Base-by-base conservation (phyloP, 495 filamentous ascomycete genomes). In the Corynascus novoguineensis region DNA sequence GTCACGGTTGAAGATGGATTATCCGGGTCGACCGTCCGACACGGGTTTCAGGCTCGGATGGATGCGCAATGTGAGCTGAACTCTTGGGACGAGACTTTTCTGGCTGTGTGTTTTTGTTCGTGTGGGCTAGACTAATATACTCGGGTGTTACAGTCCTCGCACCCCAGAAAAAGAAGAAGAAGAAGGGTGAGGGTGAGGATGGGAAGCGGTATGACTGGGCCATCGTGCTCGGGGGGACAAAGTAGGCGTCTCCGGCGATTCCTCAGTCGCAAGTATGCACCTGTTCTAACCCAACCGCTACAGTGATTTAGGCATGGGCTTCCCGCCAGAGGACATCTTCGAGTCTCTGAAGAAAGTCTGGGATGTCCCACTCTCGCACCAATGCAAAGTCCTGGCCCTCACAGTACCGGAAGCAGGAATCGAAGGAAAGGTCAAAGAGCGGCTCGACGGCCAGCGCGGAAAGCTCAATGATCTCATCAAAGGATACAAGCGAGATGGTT, bases 211-310 rank as follows among this genome's bases (percentile, higher is more conserved):
- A 60, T 52, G 73, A 78, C 63, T 78, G 75, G 75, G 70, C 69
- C 22, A 73, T 79, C 24, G 68, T 83, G 7, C 71, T 85, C 19
- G 83, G 81, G 9, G 83, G 81, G 2, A 85, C 81, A 29, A 86
- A 86, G 78, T 81, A 29, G 29, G 38, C 17, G 35, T 28, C 11
- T 49, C 22, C 17, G n/a, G n/a, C n/a, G 5, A 31, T 21, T 34
- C 56, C 50, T 34, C 35, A 22, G 1, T 14, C n/a, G n/a, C n/a
- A n/a, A n/a, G n/a, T n/a, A n/a, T n/a, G n/a, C n/a, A n/a, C n/a
- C 27, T 19, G 14, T 19, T 4, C 27, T 49, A 49, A 49, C 46
- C 5, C 28, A 22, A 32, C 28, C 34, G 6, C 38, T 51, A 29
- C 41, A 75, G 71, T 60, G 82, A 83, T 47, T 63, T 84, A 3